Evolutionary conservation across 768 basidiomycete genomes (phyloP).

Genomic region (Suillus tomentosus): DNA sequence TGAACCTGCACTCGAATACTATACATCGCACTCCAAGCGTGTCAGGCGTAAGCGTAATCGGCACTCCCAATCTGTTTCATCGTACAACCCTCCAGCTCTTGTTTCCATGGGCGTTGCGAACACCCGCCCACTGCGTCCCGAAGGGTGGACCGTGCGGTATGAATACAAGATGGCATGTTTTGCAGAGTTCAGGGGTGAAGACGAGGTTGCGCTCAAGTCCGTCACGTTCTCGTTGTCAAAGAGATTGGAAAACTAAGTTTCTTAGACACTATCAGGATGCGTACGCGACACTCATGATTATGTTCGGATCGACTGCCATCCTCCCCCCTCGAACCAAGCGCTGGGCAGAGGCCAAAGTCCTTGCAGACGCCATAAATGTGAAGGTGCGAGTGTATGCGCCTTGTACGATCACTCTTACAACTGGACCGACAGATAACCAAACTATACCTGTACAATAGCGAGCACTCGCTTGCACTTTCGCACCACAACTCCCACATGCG

Average conservation of each 20-base stretch:
- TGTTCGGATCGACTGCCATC: constrained; percentile 87
- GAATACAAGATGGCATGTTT: constrained; percentile 98
- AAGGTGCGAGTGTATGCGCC: constrained; percentile 55
- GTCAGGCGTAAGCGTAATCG: constrained; percentile 88
- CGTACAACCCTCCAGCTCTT: constrained; percentile 49
- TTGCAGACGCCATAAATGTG: constrained; percentile 90
- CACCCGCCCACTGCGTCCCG: constrained; percentile 67
- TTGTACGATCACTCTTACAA: neutral
- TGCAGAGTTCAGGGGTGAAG: constrained; percentile 91
- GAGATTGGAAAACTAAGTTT: constrained; percentile 15
- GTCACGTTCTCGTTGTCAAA: constrained; percentile 29
- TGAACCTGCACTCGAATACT: constrained; percentile 91
- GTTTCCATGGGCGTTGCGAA: constrained; percentile 41
- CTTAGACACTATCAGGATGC: constrained; percentile 92
- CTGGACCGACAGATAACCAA: constrained; percentile 69
- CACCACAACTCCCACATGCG: constrained; percentile 86
- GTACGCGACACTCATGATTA: constrained; percentile 77
- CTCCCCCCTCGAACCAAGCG: constrained; percentile 92
- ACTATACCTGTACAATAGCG: constrained; percentile 88
- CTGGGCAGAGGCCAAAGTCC: constrained; percentile 98
- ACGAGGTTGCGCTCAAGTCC: constrained; percentile 90
- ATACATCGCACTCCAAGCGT: constrained; percentile 89
- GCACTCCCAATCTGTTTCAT: constrained; percentile 60
- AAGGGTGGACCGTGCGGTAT: constrained; percentile 96
- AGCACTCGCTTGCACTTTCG: constrained; percentile 75